phyloP scores from a whole-genome alignment of 106 monocot species.

The Xerophyta viscosa region DNA sequence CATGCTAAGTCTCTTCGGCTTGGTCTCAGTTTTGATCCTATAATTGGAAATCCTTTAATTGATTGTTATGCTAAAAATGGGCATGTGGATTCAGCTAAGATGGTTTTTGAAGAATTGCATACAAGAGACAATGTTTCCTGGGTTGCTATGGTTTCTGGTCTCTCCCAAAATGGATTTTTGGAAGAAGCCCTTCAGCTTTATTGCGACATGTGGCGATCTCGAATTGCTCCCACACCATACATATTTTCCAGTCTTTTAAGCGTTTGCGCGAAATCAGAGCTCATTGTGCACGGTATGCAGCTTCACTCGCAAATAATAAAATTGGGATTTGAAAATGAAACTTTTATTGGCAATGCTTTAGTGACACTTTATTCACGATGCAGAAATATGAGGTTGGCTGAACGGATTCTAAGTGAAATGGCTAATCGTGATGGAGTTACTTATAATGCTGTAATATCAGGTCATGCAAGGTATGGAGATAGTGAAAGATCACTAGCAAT shows the following conservation, averaged over 20 bases:
- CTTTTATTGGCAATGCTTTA: constrained; percentile 71
- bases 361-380: constrained; percentile 50
- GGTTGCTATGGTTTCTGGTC: constrained; percentile 80
- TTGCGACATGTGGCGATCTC: constrained; percentile 30
- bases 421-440: constrained; percentile 43
- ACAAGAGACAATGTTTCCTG: constrained; percentile 52
- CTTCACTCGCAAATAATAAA: constrained; percentile 58
- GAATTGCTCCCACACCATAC: constrained; percentile 62
- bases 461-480: constrained; percentile 42
- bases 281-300: constrained; percentile 40
- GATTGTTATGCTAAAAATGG: constrained; percentile 64
- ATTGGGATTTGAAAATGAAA: constrained; percentile 53
- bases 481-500: constrained; percentile 27
- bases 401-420: constrained; percentile 51
- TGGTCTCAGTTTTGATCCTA: constrained; percentile 26
- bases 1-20: constrained; percentile 41
- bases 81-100: constrained; percentile 27
- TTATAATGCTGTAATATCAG: constrained; percentile 78
- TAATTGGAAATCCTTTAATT: constrained; percentile 68
- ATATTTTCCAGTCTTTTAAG: constrained; percentile 69
- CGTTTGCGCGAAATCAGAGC: constrained; percentile 48
- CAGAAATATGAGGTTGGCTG: constrained; percentile 28
- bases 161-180: constrained; percentile 58
- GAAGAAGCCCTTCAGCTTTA: constrained; percentile 56
- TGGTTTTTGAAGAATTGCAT: constrained; percentile 46